Percentiles rank a stretch among this genome's conserved stretches.
phyloP scores from a whole-genome alignment of 768 basidiomycete species.

The Galerina sulciceps region DNA sequence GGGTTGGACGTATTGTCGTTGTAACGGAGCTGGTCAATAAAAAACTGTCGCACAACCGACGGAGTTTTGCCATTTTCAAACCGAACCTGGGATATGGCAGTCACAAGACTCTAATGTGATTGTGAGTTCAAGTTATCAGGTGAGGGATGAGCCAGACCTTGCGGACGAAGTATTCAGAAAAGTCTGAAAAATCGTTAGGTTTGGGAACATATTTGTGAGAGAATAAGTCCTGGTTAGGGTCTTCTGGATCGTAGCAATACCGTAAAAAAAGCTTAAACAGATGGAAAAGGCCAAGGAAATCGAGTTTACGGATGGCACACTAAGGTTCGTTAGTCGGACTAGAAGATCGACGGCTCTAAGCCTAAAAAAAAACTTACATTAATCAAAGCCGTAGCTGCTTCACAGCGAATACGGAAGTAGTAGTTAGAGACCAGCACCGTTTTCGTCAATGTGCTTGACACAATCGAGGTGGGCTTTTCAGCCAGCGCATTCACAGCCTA shows the following conservation, averaged over 20 bases:
- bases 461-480: constrained; percentile 80
- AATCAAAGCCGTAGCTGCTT: constrained; percentile 86
- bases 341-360: background rate
- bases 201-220: constrained; percentile 89
- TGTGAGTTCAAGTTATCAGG: background rate
- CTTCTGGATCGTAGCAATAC: constrained; percentile 89
- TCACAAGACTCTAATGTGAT: constrained; percentile 65
- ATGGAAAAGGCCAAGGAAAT: constrained; percentile 92
- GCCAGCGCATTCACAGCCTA: constrained; percentile 92
- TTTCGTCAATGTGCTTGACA: constrained; percentile 90
- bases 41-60: constrained; percentile 81
- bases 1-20: constrained; percentile 94
- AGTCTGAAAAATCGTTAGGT: constrained; percentile 91
- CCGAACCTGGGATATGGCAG: constrained; percentile 83
- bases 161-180: constrained; percentile 92
- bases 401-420: constrained; percentile 94
- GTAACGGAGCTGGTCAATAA: constrained; percentile 91
- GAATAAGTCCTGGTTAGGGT: constrained; percentile 81
- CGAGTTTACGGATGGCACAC: constrained; percentile 84
- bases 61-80: constrained; percentile 89
- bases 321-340: constrained; percentile 33
- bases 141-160: constrained; percentile 59
- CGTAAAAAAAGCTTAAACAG: constrained; percentile 93
- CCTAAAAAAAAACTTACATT: constrained; percentile 53
- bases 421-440: constrained; percentile 95